Percentiles rank a stretch among this genome's conserved stretches.
These are phyloP conservation scores for Skeletonema marinoi DNA, from an alignment of 108 stramenopile species.

Conservation along the genomic window DNA sequence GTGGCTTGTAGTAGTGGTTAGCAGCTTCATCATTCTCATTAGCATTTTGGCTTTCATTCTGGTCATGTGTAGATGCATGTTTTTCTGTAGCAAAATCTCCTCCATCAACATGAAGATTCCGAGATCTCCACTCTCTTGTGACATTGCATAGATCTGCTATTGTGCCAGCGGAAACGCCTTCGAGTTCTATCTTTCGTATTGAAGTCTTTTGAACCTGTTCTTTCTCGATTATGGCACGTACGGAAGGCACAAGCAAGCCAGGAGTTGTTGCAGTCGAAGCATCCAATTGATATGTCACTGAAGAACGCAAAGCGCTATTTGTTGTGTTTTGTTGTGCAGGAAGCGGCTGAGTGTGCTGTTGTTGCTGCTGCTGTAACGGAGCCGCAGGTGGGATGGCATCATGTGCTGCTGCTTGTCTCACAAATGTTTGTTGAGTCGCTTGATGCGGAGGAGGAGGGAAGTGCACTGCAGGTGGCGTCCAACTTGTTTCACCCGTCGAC, in stretches of 20 bases:
- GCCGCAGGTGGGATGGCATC: not conserved
- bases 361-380: not conserved
- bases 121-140: conserved; percentile 30
- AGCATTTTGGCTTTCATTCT: not conserved
- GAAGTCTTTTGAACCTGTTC: conserved; percentile 23
- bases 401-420: not conserved
- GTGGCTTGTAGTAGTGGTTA: conserved; percentile 41
- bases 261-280: conserved; percentile 33
- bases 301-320: not conserved
- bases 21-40: conserved; percentile 15
- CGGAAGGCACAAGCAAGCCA: conserved; percentile 41
- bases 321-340: not conserved
- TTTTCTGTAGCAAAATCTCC: conserved; percentile 43
- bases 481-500: conserved; percentile 52
- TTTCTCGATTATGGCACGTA: conserved; percentile 47
- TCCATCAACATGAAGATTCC: conserved; percentile 36
- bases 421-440: not conserved
- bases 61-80: not conserved
- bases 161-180: conserved; percentile 46
- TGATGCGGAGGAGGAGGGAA: conserved; percentile 34
- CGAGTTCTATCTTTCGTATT: conserved; percentile 38
- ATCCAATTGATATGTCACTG: conserved; percentile 4
- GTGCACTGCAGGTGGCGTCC: conserved; percentile 39
- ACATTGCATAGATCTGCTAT: conserved; percentile 52
- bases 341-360: not conserved